These are phyloP conservation scores for Vicia sativa DNA, from an alignment of 306 rosid genomes.

Conservation along the genomic window DNA sequence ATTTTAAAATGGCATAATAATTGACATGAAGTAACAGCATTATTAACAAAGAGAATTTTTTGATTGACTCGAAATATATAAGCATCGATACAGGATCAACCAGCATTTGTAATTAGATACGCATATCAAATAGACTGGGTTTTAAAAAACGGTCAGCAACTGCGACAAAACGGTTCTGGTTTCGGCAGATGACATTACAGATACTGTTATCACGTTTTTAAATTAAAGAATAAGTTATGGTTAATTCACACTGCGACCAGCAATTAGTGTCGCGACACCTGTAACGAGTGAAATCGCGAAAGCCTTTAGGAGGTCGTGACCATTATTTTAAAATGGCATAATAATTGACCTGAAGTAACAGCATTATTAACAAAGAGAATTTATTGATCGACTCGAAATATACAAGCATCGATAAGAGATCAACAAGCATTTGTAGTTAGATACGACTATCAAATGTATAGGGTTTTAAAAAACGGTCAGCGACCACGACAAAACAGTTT, in stretches of 20 bases:
- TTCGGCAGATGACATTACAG: too few species aligned
- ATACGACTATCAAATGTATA: background rate
- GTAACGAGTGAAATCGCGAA: too few species aligned
- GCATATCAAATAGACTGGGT: background rate
- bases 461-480: too few species aligned
- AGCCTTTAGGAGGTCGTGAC: too few species aligned
- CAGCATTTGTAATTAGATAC: background rate
- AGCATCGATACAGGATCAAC: constrained; percentile 1
- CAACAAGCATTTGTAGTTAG: background rate
- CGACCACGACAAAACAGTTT: too few species aligned
- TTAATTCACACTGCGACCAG: too few species aligned
- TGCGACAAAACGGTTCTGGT: too few species aligned
- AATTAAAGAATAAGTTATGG: too few species aligned
- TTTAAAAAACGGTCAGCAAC: too few species aligned
- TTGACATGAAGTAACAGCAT: constrained; percentile 35
- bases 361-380: constrained; percentile 27
- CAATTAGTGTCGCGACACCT: too few species aligned
- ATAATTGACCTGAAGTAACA: constrained; percentile 39
- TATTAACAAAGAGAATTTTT: constrained; percentile 20
- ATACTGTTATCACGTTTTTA: too few species aligned
- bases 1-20: constrained; percentile 43
- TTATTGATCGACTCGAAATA: background rate
- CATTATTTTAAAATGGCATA: constrained; percentile 42
- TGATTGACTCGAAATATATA: background rate
- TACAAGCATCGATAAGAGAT: background rate